phyloP scores from a whole-genome alignment of 441 rosid genomes.

The Populus hybrid region DNA sequence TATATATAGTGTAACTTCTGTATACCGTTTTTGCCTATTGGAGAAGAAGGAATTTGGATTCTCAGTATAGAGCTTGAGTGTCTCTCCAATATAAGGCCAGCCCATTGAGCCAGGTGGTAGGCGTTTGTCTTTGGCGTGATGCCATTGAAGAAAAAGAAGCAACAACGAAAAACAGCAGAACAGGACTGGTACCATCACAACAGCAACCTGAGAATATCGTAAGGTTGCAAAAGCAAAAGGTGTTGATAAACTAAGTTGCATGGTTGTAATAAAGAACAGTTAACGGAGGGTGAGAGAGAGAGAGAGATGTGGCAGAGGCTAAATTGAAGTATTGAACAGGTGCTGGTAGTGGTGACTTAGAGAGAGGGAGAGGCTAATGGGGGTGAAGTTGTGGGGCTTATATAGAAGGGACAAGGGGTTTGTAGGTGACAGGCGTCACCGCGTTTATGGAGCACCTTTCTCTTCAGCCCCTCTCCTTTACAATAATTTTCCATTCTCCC shows the following conservation, averaged over 20 bases:
- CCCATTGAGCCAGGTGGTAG: slow-evolving; percentile 95
- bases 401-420: slow-evolving; percentile 14
- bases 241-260: not conserved
- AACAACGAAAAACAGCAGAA: slow-evolving; percentile 20
- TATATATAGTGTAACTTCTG: not conserved
- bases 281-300: not conserved
- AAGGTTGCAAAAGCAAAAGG: slow-evolving; percentile 13
- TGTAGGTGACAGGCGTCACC: slow-evolving; percentile 35
- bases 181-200: slow-evolving; percentile 1
- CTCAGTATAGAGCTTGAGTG: slow-evolving; percentile 80
- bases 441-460: slow-evolving; percentile 30
- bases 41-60: slow-evolving; percentile 83
- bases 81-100: slow-evolving; percentile 93
- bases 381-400: not conserved
- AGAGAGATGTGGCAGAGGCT: slow-evolving; percentile 13
- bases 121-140: slow-evolving; percentile 26
- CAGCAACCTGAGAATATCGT: not conserved
- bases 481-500: not conserved
- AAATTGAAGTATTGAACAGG: slow-evolving; percentile 9
- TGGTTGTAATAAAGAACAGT: not conserved
- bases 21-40: slow-evolving; percentile 63
- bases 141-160: slow-evolving; percentile 34
- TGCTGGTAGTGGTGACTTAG: not conserved
- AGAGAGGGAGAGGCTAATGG: not conserved
- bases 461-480: not conserved